These are phyloP conservation scores for Pseudopithomyces chartarum DNA, from an alignment of 2,329 filamentous ascomycete species.

Conservation along the genomic window DNA sequence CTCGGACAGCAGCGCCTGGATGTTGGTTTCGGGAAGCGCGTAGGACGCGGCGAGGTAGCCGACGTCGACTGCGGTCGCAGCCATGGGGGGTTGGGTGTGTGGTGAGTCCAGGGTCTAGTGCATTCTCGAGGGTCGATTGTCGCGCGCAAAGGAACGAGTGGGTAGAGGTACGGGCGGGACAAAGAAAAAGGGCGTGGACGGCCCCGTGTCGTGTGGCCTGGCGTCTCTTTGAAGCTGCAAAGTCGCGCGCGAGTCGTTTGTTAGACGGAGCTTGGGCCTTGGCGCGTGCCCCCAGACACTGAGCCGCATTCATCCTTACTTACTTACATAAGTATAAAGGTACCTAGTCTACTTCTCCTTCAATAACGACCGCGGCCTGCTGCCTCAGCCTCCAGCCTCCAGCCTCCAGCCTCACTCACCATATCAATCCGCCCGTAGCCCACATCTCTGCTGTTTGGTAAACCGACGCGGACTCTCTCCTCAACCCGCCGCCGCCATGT, in stretches of 20 bases:
- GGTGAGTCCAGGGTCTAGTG: slow-evolving; percentile 20
- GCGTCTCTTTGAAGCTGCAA: slow-evolving; percentile 1
- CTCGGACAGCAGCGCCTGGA: slow-evolving; percentile 65
- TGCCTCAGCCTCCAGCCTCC: no score
- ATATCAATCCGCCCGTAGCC: no score
- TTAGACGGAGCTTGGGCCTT: neutral
- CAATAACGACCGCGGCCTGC: no score
- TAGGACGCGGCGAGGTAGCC: slow-evolving; percentile 75
- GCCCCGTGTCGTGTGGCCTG: slow-evolving; percentile 7
- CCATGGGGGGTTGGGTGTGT: slow-evolving; percentile 56
- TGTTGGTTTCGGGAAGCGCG: slow-evolving; percentile 67
- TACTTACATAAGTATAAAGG: no score
- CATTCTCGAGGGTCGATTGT: slow-evolving; percentile 23
- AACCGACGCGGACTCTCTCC: no score
- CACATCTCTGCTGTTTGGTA: no score
- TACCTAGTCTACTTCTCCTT: no score
- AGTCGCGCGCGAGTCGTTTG: slow-evolving; percentile 10
- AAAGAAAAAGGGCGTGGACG: slow-evolving; percentile 31
- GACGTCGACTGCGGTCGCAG: slow-evolving; percentile 67
- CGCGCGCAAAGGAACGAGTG: neutral
- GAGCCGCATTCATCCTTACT: neutral
- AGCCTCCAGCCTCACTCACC: no score
- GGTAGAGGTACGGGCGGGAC: slow-evolving; percentile 6
- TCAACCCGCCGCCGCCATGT: slow-evolving; percentile 31
- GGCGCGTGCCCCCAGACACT: neutral